phyloP scores from a whole-genome alignment of 768 basidiomycete genomes.

The Suillus lakei region DNA sequence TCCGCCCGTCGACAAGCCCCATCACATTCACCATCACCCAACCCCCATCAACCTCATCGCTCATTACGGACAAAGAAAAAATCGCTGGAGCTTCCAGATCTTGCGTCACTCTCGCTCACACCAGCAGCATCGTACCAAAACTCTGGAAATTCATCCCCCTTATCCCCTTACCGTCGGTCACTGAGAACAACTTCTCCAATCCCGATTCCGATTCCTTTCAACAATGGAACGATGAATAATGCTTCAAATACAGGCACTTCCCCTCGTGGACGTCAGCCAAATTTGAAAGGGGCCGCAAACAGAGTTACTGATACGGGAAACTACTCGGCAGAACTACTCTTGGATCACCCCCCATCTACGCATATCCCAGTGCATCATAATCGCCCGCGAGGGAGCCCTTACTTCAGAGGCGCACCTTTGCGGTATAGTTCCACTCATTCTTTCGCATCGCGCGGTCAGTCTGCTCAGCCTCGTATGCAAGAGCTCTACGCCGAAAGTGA shows the following conservation, averaged over 20 bases:
- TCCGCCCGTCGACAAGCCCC: constrained; percentile 19
- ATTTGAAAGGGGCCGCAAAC: constrained; percentile 31
- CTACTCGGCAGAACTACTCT: constrained; percentile 43
- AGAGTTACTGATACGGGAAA: constrained; percentile 33
- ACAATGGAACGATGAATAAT: constrained; percentile 43
- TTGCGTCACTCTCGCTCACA: constrained; percentile 55
- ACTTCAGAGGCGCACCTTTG: constrained; percentile 39
- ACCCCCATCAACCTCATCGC: constrained; percentile 52
- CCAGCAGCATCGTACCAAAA: constrained; percentile 41
- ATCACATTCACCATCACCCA: constrained; percentile 45
- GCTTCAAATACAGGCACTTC: constrained; percentile 40
- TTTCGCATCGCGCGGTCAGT: constrained; percentile 40
- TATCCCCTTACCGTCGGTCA: constrained; percentile 44
- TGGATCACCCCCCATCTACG: constrained; percentile 48
- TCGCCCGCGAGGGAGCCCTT: constrained; percentile 37
- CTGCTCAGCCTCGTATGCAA: constrained; percentile 46
- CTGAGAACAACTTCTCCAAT: constrained; percentile 52
- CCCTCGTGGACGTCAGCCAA: constrained; percentile 37
- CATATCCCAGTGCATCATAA: constrained; percentile 44
- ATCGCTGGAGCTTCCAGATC: constrained; percentile 78
- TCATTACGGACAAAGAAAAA: constrained; percentile 72
- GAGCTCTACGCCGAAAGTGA: constrained; percentile 47
- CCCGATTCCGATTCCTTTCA: constrained; percentile 50
- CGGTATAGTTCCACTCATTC: constrained; percentile 51
- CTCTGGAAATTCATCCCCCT: constrained; percentile 46